Percentiles rank a stretch among this genome's conserved stretches.
Conservation (phyloP, 2,329 filamentous ascomycete species). For the Parastagonospora nodorum region DNA sequence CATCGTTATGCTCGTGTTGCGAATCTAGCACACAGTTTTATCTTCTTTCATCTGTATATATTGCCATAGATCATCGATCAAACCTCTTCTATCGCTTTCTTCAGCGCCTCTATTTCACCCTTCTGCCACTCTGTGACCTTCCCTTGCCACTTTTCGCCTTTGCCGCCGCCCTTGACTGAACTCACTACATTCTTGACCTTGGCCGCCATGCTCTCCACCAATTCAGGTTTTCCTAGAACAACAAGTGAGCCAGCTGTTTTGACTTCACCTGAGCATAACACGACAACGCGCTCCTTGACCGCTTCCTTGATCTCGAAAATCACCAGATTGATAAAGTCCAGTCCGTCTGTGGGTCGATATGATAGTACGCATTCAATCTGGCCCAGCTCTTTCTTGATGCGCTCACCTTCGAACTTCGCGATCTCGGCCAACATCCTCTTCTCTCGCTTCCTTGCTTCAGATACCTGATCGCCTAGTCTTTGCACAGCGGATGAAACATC, state of each 20-base stretch:
- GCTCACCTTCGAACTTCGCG: slow-evolving; percentile 30
- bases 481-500: slow-evolving; percentile 33
- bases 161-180: slow-evolving; percentile 38
- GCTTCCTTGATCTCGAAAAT: slow-evolving; percentile 32
- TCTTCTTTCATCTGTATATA: background rate
- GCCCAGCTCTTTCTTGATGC: slow-evolving; percentile 25
- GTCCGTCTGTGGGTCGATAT: slow-evolving; percentile 33
- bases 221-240: slow-evolving; percentile 29
- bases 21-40: too few relatives aligned
- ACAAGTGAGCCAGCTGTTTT: slow-evolving; percentile 34
- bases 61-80: slow-evolving; percentile 3
- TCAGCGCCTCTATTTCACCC: slow-evolving; percentile 36
- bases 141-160: slow-evolving; percentile 42
- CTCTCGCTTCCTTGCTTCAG: slow-evolving; percentile 30
- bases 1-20: background rate
- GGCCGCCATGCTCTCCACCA: slow-evolving; percentile 28
- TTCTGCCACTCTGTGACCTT: slow-evolving; percentile 41
- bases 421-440: slow-evolving; percentile 38
- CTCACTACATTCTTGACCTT: slow-evolving; percentile 34
- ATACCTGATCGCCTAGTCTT: slow-evolving; percentile 26
- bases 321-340: slow-evolving; percentile 38
- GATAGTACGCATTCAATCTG: slow-evolving; percentile 21
- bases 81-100: slow-evolving; percentile 17
- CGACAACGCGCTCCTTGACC: slow-evolving; percentile 28
- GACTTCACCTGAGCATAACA: slow-evolving; percentile 35